phyloP scores from a whole-genome alignment of 2,329 filamentous ascomycete species.

The Ophiocordyceps sinensis region DNA sequence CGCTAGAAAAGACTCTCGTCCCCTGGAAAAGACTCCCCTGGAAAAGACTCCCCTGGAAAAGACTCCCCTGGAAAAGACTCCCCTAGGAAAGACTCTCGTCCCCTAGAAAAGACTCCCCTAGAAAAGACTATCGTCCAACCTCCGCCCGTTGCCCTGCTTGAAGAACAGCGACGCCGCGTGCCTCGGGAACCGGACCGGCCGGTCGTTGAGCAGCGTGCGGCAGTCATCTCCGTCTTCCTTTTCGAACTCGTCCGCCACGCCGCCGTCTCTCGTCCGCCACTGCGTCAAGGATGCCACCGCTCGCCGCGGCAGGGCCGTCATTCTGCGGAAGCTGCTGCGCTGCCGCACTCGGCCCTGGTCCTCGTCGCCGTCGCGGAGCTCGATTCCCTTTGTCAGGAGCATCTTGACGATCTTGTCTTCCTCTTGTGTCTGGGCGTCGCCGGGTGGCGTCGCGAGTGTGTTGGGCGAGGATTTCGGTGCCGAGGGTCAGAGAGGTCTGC shows the following conservation, averaged over 20 bases:
- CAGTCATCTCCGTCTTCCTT: conserved; percentile 4
- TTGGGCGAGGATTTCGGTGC: too few species aligned
- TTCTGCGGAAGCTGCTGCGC: not conserved
- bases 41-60: too few species aligned
- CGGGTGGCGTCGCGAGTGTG: not conserved
- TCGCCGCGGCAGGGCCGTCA: not conserved
- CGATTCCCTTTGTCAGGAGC: conserved; percentile 1
- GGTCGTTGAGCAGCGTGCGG: conserved; percentile 1
- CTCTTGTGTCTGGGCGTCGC: not conserved
- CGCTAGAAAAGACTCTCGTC: too few species aligned
- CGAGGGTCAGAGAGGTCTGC: too few species aligned
- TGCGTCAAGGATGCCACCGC: not conserved
- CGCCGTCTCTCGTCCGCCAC: not conserved
- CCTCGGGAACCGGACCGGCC: conserved; percentile 14
- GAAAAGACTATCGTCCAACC: too few species aligned
- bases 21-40: too few species aligned
- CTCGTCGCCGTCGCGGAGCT: conserved; percentile 22
- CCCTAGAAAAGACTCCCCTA: too few species aligned
- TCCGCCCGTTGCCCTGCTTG: too few species aligned
- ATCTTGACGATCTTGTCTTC: not conserved
- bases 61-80: too few species aligned
- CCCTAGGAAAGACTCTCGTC: too few species aligned
- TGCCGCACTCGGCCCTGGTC: conserved; percentile 6
- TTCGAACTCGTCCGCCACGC: not conserved
- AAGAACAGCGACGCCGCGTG: conserved; percentile 18